Percentiles rank a stretch among this genome's conserved stretches.
Conservation (phyloP, 2,329 filamentous ascomycete species). For the Ophiostoma quercus region DNA sequence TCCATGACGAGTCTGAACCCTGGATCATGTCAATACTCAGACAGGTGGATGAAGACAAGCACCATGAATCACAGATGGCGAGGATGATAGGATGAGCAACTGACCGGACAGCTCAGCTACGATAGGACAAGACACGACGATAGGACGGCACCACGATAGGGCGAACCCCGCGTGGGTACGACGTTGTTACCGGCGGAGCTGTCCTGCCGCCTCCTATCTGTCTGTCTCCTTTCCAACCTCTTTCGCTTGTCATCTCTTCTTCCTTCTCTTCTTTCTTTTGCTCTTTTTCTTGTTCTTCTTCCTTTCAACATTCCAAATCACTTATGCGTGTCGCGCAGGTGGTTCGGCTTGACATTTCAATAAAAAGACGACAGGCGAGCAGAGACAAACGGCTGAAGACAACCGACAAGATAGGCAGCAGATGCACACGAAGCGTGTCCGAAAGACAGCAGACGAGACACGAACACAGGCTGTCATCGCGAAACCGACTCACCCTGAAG, state of each 20-base stretch:
- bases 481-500: background rate
- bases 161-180: conserved; percentile 3
- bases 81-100: background rate
- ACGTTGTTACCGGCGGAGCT: background rate
- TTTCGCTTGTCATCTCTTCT: background rate
- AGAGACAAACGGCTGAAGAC: background rate
- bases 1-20: conserved; percentile 9
- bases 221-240: background rate
- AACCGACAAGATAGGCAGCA: background rate
- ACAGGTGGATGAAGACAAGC: background rate
- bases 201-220: background rate
- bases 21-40: background rate
- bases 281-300: background rate
- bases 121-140: background rate
- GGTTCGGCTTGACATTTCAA: background rate
- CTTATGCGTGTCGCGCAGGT: background rate
- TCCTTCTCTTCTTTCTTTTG: background rate
- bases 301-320: background rate
- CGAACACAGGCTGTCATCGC: background rate
- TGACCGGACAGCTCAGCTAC: background rate
- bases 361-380: background rate
- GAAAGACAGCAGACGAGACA: background rate
- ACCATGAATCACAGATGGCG: background rate
- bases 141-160: background rate
- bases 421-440: background rate